Evolutionary conservation across 495 filamentous ascomycete species (phyloP).

Genomic region (Schizothecium vesticola): DNA sequence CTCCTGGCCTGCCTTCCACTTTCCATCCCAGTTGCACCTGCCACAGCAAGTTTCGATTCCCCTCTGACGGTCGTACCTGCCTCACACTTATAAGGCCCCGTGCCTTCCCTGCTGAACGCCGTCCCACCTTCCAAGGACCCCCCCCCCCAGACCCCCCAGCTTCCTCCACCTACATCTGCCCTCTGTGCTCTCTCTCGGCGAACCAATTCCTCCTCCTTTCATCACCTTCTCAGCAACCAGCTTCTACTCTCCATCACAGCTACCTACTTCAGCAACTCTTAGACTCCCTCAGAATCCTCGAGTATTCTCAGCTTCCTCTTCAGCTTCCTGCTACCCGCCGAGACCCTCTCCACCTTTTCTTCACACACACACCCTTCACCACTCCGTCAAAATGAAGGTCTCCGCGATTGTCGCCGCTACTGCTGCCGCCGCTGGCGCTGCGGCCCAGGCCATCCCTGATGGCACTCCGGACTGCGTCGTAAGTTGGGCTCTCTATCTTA

Average conservation of each 20-base stretch:
- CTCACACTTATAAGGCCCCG: slow-evolving; percentile 13
- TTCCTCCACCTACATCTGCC: not conserved
- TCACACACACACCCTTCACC: not conserved
- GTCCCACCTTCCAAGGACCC: not conserved
- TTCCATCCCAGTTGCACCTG: not conserved
- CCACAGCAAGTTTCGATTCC: not conserved
- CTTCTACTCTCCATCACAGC: slow-evolving; percentile 1
- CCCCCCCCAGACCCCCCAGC: not conserved
- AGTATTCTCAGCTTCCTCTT: not conserved
- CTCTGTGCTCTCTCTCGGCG: not conserved
- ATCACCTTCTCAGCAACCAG: not conserved
- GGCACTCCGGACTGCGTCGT: slow-evolving; percentile 37
- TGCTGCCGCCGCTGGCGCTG: slow-evolving; percentile 25
- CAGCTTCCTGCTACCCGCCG: not conserved
- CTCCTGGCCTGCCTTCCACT: not conserved
- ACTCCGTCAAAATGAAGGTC: slow-evolving; percentile 33
- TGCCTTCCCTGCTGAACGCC: slow-evolving; percentile 1
- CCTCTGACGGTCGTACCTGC: slow-evolving; percentile 5
- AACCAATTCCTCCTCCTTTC: not conserved
- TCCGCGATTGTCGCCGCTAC: slow-evolving; percentile 27
- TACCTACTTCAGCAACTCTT: not conserved
- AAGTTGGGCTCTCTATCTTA: slow-evolving; percentile 25
- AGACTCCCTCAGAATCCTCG: not conserved
- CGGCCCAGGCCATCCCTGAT: slow-evolving; percentile 25
- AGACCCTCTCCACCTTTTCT: slow-evolving; percentile 9